phyloP scores from a whole-genome alignment of 495 filamentous ascomycete genomes.

The Aspergillus saccharolyticus region DNA sequence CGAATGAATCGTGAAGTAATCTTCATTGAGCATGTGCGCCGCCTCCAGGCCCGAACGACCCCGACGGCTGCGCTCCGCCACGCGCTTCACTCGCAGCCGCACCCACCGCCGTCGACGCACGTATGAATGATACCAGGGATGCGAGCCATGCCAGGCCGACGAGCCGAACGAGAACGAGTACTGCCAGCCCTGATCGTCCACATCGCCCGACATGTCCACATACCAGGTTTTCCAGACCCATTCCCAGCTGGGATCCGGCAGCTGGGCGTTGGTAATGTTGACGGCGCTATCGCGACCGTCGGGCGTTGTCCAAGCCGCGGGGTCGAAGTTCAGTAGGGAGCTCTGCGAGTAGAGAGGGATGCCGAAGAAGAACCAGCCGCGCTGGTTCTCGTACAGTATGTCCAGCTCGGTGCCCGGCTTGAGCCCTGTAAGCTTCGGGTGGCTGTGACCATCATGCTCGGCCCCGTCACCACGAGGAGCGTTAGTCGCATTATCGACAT shows the following conservation, averaged over 20 bases:
- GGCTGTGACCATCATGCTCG: slow-evolving; percentile 2
- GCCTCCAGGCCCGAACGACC: slow-evolving; percentile 32
- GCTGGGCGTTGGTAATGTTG: slow-evolving; percentile 82
- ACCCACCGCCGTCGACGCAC: slow-evolving; percentile 87
- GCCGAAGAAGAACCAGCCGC: slow-evolving; percentile 82
- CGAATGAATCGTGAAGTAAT: slow-evolving; percentile 82
- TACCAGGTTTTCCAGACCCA: slow-evolving; percentile 96
- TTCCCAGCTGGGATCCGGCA: slow-evolving; percentile 92
- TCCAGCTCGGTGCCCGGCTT: slow-evolving; percentile 58
- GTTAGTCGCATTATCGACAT: slow-evolving; percentile 9
- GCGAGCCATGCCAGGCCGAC: slow-evolving; percentile 86
- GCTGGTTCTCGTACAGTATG: slow-evolving; percentile 90
- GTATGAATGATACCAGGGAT: slow-evolving; percentile 89
- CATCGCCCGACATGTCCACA: slow-evolving; percentile 80
- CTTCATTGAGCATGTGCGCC: slow-evolving; percentile 64
- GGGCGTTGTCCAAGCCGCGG: slow-evolving; percentile 76
- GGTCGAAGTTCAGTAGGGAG: slow-evolving; percentile 84
- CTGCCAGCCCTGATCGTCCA: slow-evolving; percentile 93
- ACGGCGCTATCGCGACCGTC: slow-evolving; percentile 69
- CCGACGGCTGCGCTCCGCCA: slow-evolving; percentile 18
- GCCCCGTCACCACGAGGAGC: neutral
- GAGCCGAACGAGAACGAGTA: slow-evolving; percentile 83
- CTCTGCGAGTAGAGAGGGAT: slow-evolving; percentile 80
- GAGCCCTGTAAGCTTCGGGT: slow-evolving; percentile 13
- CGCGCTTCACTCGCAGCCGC: slow-evolving; percentile 65